Evolutionary conservation across 2,329 filamentous ascomycete species (phyloP).

Genomic region (Phialemonium atrogriseum): DNA sequence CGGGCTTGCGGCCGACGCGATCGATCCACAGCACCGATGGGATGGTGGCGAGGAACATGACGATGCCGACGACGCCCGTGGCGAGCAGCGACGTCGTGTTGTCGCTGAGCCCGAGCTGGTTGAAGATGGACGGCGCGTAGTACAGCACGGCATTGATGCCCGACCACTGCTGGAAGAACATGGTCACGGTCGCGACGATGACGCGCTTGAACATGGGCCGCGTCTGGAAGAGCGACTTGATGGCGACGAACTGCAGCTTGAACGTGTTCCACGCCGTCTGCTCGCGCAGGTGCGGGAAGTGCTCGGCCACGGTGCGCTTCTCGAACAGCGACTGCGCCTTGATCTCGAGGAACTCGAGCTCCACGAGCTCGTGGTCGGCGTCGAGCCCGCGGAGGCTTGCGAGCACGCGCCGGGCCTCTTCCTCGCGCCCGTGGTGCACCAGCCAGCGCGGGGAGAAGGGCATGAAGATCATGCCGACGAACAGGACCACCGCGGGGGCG

Average conservation of each 20-base stretch:
- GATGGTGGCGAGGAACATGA: slow-evolving; percentile 61
- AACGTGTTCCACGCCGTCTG: slow-evolving; percentile 54
- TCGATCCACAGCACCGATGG: slow-evolving; percentile 61
- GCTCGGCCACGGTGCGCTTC: slow-evolving; percentile 58
- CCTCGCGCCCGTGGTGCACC: slow-evolving; percentile 59
- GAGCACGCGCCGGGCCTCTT: slow-evolving; percentile 56
- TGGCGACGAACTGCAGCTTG: slow-evolving; percentile 62
- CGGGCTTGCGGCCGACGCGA: slow-evolving; percentile 52
- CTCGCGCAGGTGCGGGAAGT: slow-evolving; percentile 57
- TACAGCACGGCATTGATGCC: slow-evolving; percentile 55
- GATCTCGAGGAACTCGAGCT: slow-evolving; percentile 76
- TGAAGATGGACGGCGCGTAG: slow-evolving; percentile 65
- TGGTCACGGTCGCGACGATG: slow-evolving; percentile 52
- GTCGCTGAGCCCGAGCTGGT: slow-evolving; percentile 49
- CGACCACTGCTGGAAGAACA: slow-evolving; percentile 50
- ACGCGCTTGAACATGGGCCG: slow-evolving; percentile 61
- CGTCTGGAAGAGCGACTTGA: slow-evolving; percentile 55
- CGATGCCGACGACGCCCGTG: slow-evolving; percentile 63
- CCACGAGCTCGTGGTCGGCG: slow-evolving; percentile 57
- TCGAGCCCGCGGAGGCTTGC: slow-evolving; percentile 55
- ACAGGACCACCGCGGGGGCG: slow-evolving; percentile 56
- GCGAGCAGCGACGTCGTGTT: slow-evolving; percentile 51
- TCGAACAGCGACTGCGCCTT: slow-evolving; percentile 72
- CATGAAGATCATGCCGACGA: slow-evolving; percentile 69
- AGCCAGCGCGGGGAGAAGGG: slow-evolving; percentile 73